Conservation (phyloP, 768 basidiomycete species). For the Podaxis mareebaensis region DNA sequence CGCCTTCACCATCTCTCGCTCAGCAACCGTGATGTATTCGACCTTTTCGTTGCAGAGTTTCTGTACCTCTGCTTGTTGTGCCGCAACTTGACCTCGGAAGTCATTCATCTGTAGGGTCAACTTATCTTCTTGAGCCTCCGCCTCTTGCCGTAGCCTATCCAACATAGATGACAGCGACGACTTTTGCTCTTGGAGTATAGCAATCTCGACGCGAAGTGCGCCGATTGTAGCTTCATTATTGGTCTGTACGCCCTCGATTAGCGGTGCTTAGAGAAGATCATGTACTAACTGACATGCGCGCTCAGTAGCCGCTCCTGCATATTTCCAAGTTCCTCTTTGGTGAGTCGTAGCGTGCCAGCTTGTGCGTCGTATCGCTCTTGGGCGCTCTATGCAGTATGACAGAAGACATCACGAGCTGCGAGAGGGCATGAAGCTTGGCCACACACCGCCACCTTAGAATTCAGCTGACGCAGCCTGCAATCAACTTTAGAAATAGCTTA, state of each 20-base stretch:
- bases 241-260: constrained; percentile 9
- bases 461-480: constrained; percentile 5
- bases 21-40: constrained; percentile 19
- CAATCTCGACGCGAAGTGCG: constrained; percentile 37
- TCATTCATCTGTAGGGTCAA: neutral
- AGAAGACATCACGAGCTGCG: neutral
- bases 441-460: constrained; percentile 6
- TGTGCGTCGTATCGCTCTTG: constrained; percentile 65
- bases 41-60: constrained; percentile 18
- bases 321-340: constrained; percentile 56
- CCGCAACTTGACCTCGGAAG: neutral
- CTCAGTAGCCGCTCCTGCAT: constrained; percentile 34
- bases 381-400: constrained; percentile 38
- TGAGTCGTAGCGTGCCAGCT: constrained; percentile 47
- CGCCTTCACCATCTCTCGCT: constrained; percentile 19
- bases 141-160: constrained; percentile 30
- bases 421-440: neutral
- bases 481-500: neutral
- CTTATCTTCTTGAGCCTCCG: constrained; percentile 18
- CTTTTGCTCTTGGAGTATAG: constrained; percentile 43
- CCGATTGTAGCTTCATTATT: constrained; percentile 33
- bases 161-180: constrained; percentile 25
- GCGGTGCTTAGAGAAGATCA: neutral
- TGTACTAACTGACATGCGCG: neutral
- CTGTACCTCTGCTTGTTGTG: neutral